A percentile compares a stretch with the other conserved stretches of the same genome.
These are phyloP conservation scores for Gracilaria domingensis DNA, from an alignment of 23 red algal species.

Conservation along the genomic window DNA sequence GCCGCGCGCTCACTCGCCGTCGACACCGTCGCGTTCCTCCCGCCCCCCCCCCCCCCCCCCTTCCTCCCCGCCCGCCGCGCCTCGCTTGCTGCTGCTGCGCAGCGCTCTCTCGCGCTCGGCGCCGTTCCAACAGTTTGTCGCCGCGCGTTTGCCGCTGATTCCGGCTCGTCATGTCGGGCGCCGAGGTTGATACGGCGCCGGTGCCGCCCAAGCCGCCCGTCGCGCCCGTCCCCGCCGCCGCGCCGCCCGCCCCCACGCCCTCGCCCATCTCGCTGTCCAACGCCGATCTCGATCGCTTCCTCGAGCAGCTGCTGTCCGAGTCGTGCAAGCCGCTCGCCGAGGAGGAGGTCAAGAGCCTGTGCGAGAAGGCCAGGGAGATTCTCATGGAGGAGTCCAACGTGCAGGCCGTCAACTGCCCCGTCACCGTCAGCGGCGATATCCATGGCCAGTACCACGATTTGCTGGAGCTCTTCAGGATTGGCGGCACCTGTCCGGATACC, in stretches of 20 bases:
- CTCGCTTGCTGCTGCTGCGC: no score
- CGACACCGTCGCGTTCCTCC: no score
- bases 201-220: conserved; percentile 29
- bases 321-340: conserved; percentile 91
- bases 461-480: conserved; percentile 96
- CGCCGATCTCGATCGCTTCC: conserved; percentile 85
- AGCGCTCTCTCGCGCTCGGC: no score
- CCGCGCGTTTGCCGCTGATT: no score
- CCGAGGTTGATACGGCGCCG: conserved; percentile 28
- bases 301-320: conserved; percentile 91
- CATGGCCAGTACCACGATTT: conserved; percentile 99
- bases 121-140: no score
- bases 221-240: conserved; percentile 60
- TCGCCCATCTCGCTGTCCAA: conserved; percentile 58
- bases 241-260: conserved; percentile 46
- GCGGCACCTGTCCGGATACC: conserved; percentile 96
- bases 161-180: conserved; percentile 18
- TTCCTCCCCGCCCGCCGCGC: no score
- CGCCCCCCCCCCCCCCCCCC: no score
- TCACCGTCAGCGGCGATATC: conserved; percentile 98
- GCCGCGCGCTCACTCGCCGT: no score
- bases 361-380: conserved; percentile 91
- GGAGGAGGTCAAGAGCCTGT: conserved; percentile 96
- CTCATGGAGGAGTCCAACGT: conserved; percentile 97
- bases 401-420: conserved; percentile 93